A percentile compares a stretch with the other conserved stretches of the same genome.
These are phyloP conservation scores for Peronospora belbahrii DNA, from an alignment of 352 stramenopile genomes.

Conservation along the genomic window DNA sequence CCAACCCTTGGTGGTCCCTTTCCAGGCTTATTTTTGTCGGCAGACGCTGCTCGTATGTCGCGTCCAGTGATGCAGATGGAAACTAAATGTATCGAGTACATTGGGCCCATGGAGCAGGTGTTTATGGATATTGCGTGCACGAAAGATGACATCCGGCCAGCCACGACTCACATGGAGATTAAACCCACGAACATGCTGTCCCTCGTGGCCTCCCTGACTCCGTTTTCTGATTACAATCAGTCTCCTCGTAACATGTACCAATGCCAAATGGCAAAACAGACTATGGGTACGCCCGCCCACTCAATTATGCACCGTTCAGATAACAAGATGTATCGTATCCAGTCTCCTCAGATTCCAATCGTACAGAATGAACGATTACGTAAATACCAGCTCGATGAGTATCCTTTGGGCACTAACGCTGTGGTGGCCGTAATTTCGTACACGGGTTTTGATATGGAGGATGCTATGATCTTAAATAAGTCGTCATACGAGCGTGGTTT, in stretches of 20 bases:
- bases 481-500: conserved; percentile 97
- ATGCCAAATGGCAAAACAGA: conserved; percentile 99
- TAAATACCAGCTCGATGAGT: conserved; percentile 98
- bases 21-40: conserved; percentile 96
- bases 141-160: conserved; percentile 91
- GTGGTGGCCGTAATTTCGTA: conserved; percentile 99
- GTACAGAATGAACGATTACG: conserved; percentile 95
- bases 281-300: conserved; percentile 98
- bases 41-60: conserved; percentile 91
- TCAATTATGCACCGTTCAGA: conserved; percentile 94
- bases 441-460: conserved; percentile 96
- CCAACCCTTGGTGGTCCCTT: conserved; percentile 89
- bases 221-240: conserved; percentile 99
- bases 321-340: conserved; percentile 99
- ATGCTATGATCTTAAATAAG: conserved; percentile 99
- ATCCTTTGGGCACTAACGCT: conserved; percentile 97
- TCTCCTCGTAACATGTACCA: conserved; percentile 99
- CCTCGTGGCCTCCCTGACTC: conserved; percentile 97
- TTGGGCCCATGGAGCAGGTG: conserved; percentile 96
- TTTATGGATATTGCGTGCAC: conserved; percentile 98
- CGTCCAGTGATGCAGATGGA: conserved; percentile 88
- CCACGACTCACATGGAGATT: conserved; percentile 98
- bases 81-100: conserved; percentile 91
- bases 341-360: conserved; percentile 96
- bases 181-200: conserved; percentile 99